Evolutionary conservation across 805 yeast genomes (phyloP).

Genomic region (Lipomyces sp.): DNA sequence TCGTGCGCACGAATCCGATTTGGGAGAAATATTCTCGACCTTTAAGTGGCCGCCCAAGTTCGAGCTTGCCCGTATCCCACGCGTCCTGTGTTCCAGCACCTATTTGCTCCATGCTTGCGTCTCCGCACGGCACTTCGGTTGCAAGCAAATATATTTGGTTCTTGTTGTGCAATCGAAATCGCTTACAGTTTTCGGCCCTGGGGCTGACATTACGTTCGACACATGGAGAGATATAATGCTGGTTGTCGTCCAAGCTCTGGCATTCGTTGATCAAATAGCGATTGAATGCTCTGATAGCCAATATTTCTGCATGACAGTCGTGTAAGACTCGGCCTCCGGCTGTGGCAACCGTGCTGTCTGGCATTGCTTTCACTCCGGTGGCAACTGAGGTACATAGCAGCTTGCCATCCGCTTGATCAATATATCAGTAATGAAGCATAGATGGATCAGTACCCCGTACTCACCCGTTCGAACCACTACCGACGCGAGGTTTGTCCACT

Average conservation of each 20-base stretch:
- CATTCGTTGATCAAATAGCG: slow-evolving; percentile 59
- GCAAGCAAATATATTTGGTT: slow-evolving; percentile 62
- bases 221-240: slow-evolving; percentile 13
- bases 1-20: slow-evolving; percentile 78
- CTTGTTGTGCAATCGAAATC: slow-evolving; percentile 47
- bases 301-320: slow-evolving; percentile 88
- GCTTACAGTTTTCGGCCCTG: slow-evolving; percentile 33
- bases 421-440: background rate
- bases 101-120: slow-evolving; percentile 67
- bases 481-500: slow-evolving; percentile 87
- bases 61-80: slow-evolving; percentile 28
- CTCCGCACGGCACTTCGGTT: slow-evolving; percentile 90
- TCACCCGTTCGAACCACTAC: slow-evolving; percentile 50
- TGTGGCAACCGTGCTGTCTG: slow-evolving; percentile 54
- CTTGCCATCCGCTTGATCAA: background rate
- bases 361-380: slow-evolving; percentile 83
- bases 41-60: slow-evolving; percentile 45
- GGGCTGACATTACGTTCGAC: background rate
- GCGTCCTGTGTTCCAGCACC: slow-evolving; percentile 36
- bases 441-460: background rate
- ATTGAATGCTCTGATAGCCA: slow-evolving; percentile 74
- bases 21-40: slow-evolving; percentile 66
- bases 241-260: slow-evolving; percentile 8
- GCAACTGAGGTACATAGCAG: slow-evolving; percentile 27
- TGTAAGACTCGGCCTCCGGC: slow-evolving; percentile 71